Conservation (phyloP, 2,329 filamentous ascomycete species). For the Colletotrichum sp. region DNA sequence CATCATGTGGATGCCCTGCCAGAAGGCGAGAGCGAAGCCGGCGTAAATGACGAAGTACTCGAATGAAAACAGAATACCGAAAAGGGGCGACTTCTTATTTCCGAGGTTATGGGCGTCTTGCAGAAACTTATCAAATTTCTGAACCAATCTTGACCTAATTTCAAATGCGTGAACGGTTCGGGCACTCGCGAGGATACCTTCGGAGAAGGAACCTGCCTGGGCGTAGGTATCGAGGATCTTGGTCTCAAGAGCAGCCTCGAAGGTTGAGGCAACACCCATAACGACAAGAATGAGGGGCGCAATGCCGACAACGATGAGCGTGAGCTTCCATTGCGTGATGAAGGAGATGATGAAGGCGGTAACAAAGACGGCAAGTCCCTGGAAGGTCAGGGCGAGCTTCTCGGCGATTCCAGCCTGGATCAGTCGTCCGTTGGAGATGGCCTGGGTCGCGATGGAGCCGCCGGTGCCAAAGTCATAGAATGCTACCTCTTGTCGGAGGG, state of each 20-base stretch:
- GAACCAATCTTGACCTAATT: conserved; percentile 40
- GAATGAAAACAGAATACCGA: conserved; percentile 41
- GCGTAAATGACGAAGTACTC: conserved; percentile 47
- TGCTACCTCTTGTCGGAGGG: conserved; percentile 55
- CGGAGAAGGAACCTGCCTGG: conserved; percentile 38
- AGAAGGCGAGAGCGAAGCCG: conserved; percentile 49
- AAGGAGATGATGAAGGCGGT: conserved; percentile 45
- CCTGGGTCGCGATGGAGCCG: conserved; percentile 47
- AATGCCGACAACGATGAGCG: conserved; percentile 40
- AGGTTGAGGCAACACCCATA: conserved; percentile 30
- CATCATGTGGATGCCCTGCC: conserved; percentile 47
- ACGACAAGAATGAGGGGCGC: conserved; percentile 34
- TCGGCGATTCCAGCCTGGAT: conserved; percentile 46
- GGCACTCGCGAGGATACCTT: conserved; percentile 40
- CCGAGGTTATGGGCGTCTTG: conserved; percentile 39
- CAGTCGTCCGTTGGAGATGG: conserved; percentile 49
- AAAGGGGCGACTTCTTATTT: conserved; percentile 41
- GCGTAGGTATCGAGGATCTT: conserved; percentile 39
- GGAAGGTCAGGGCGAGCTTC: conserved; percentile 44
- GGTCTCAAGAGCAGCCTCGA: conserved; percentile 35
- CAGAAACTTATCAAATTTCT: conserved; percentile 43
- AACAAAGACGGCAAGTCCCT: conserved; percentile 41
- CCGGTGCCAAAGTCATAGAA: conserved; percentile 50
- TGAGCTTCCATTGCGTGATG: conserved; percentile 47
- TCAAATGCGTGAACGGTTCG: conserved; percentile 49